Conservation (phyloP, 495 filamentous ascomycete genomes). For the Podospora australis region DNA sequence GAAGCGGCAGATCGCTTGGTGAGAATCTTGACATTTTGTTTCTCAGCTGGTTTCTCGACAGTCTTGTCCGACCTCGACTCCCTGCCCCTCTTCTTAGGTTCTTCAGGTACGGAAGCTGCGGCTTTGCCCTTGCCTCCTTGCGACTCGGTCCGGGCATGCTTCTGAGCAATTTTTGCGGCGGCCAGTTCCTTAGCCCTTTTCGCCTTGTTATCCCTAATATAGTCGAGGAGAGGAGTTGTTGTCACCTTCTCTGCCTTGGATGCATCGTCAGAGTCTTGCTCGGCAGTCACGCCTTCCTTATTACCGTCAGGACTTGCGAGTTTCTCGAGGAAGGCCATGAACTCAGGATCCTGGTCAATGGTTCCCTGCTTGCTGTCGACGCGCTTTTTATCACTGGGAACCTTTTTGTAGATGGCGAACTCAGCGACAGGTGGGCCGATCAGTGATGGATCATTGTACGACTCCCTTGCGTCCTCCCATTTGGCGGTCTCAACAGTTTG, state of each 20-base stretch:
- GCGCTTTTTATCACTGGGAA: constrained; percentile 61
- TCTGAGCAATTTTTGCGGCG: constrained; percentile 37
- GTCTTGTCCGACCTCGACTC: constrained; percentile 50
- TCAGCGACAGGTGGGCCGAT: constrained; percentile 72
- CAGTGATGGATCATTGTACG: constrained; percentile 58
- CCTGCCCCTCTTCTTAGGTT: constrained; percentile 43
- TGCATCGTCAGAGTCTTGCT: constrained; percentile 46
- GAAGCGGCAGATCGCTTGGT: constrained; percentile 51
- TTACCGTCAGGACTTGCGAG: constrained; percentile 66
- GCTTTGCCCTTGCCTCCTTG: constrained; percentile 46
- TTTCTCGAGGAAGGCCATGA: constrained; percentile 84
- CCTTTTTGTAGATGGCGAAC: constrained; percentile 73
- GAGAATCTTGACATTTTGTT: constrained; percentile 74
- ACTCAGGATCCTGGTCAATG: constrained; percentile 92
- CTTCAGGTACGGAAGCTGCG: constrained; percentile 39
- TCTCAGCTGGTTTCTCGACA: constrained; percentile 53
- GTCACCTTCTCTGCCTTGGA: constrained; percentile 58
- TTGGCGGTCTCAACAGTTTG: constrained; percentile 56
- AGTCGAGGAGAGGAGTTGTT: constrained; percentile 86
- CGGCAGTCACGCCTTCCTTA: constrained; percentile 33
- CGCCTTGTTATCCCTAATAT: constrained; percentile 82
- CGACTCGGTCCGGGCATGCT: constrained; percentile 42
- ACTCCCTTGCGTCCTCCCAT: constrained; percentile 70
- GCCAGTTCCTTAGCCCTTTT: constrained; percentile 70
- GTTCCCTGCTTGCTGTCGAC: constrained; percentile 83